Evolutionary conservation across 2,329 filamentous ascomycete species (phyloP), one percentile per base, ranked within the genome.

Genomic region (Cladosporium sp.): DNA sequence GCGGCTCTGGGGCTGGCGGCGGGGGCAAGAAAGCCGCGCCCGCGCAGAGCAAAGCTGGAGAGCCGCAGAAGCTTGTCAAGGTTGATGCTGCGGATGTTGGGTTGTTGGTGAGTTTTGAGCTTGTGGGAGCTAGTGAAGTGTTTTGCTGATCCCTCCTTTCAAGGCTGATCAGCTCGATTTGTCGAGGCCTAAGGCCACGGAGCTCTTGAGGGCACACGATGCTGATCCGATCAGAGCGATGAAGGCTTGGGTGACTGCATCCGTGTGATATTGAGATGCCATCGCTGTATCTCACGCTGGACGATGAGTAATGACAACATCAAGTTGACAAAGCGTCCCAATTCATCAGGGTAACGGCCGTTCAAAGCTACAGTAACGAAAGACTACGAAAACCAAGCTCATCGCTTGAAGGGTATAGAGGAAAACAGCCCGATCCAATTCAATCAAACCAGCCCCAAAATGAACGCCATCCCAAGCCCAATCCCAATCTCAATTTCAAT

Each of bases 111-210:
- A 59, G 81, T 73, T 5, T 28, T 28, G 22, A 28, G 5, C 22
- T 28, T 28, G 22, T 28, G 7, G 22, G 22, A 28, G 4, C 22
- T 28, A 7, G 22, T 28, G 22, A 28, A 7, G 7, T 7, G 5
- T 28, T 28, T 28, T 28, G 22, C 22, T 28, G 4, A 28, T 28
- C 22, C 7, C 22, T 28, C 22, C 5, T 5, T 31, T 7, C 8
- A 41, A 84, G 83, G 75, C 86, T 10, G 82, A 87, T 44, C 79
- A 91, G 66, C 76, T 91, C 32, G 87, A 92, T 56, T 66, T 92
- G 34, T 71, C 80, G 1, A 90, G 88, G 69, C 61, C 73, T 2
- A 89, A 84, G 68, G 88, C 86, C 1, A 90, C 84, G 1, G 87
- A 92, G 56, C 69, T 92, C 46, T 75, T 93, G 4, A 85, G 83